Conservation (phyloP, 257 asterid species). For the Solanum peruvianum region DNA sequence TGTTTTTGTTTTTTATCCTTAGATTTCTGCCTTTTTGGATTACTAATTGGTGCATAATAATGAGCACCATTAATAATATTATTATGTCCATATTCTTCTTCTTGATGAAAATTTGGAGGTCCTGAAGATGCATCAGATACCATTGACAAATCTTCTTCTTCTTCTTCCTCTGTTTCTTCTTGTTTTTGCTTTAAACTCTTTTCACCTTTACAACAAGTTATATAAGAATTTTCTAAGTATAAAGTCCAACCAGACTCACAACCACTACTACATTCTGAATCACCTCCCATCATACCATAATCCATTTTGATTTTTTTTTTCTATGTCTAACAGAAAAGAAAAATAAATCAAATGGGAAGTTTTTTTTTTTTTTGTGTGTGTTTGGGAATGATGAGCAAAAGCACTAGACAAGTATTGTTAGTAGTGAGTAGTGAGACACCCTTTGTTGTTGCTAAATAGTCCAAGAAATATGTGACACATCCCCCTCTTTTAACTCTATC, state of each 20-base stretch:
- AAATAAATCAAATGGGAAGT: not conserved
- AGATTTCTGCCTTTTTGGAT: slow-evolving; percentile 15
- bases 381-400: not conserved
- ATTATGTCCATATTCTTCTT: slow-evolving; percentile 11
- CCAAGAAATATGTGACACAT: not conserved
- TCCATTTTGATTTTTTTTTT: slow-evolving; percentile 17
- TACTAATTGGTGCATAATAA: slow-evolving; percentile 5
- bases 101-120: slow-evolving; percentile 56
- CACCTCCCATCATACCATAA: slow-evolving; percentile 15
- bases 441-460: not conserved
- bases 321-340: not conserved
- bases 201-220: not conserved
- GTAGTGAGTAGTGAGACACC: not conserved
- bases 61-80: not conserved
- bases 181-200: not conserved
- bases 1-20: slow-evolving; percentile 25
- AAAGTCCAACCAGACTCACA: slow-evolving; percentile 92
- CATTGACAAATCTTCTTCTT: slow-evolving; percentile 48
- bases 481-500: not conserved
- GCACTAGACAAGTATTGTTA: not conserved
- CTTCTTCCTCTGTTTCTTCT: not conserved
- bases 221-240: slow-evolving; percentile 37
- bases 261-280: slow-evolving; percentile 63
- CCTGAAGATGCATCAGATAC: slow-evolving; percentile 91
- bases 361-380: too few species aligned